Evolutionary conservation across 2,329 filamentous ascomycete genomes (phyloP).

Genomic region (Phoma herbarum): DNA sequence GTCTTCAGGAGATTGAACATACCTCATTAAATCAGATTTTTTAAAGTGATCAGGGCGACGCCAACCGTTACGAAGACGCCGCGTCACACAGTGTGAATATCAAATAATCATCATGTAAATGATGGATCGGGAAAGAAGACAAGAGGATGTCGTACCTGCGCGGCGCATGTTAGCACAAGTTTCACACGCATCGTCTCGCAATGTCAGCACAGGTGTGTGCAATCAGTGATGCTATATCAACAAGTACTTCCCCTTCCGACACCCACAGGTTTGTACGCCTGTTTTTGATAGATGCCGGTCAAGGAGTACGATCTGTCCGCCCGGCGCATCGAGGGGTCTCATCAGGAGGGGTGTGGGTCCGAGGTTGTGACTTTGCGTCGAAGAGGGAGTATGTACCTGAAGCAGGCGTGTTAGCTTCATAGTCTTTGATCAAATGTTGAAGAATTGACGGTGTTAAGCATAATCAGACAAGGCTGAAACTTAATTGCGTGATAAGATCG

Average conservation of each 20-base stretch:
- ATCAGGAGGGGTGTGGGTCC: slow-evolving; percentile 56
- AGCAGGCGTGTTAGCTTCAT: slow-evolving; percentile 38
- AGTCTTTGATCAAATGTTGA: slow-evolving; percentile 23
- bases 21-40: slow-evolving; percentile 79
- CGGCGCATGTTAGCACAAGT: slow-evolving; percentile 31
- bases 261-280: slow-evolving; percentile 72
- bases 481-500: slow-evolving; percentile 67
- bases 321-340: slow-evolving; percentile 72
- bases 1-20: slow-evolving; percentile 28
- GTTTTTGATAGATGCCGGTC: slow-evolving; percentile 61
- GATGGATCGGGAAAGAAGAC: slow-evolving; percentile 53
- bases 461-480: slow-evolving; percentile 76
- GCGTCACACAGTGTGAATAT: slow-evolving; percentile 77
- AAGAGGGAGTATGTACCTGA: slow-evolving; percentile 45
- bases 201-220: slow-evolving; percentile 26
- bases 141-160: slow-evolving; percentile 43
- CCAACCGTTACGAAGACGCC: slow-evolving; percentile 58
- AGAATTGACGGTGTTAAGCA: slow-evolving; percentile 29
- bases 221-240: slow-evolving; percentile 76
- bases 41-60: slow-evolving; percentile 67
- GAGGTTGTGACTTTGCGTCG: slow-evolving; percentile 20
- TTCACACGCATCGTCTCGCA: slow-evolving; percentile 10
- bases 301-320: slow-evolving; percentile 70
- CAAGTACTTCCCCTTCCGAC: slow-evolving; percentile 65
- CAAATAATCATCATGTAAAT: slow-evolving; percentile 67